Base-by-base conservation (phyloP, 352 stramenopile genomes). In the Phytophthora macrochlamydospora region DNA sequence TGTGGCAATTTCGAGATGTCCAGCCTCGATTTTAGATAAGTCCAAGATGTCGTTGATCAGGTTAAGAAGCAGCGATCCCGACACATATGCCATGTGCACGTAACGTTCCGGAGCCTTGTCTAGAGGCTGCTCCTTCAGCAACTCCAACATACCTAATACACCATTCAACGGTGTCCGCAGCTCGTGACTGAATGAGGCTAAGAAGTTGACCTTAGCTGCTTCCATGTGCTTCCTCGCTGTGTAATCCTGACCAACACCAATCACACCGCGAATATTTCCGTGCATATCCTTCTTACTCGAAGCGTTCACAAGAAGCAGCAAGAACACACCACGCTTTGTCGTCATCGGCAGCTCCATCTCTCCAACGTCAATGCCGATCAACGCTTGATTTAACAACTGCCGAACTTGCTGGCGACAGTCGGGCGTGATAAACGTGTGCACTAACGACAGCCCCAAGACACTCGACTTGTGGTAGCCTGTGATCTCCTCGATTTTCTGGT, bases 41-140 rank as follows among this genome's bases (percentile, higher is more conserved):
- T 98, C 92, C 13, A 98, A 51, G 37, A 98, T 92, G 58, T 98
- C 92, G 53, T 97, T 97, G 64, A 98, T 97, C 35, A 98, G 60
- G 48, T 94, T 94, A 50, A 98, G 78, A 11, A 98, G 59, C n/a
- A 95, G 69, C 14, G 84, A 93, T 1, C 88, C 88, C 0, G 85
- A 94, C 8, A 94, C 86, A 60, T 94, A 94, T 7, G 86, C 86
- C 80, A 94, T 95, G 63, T 95, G 84, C 4, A 94, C 88, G 56
- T 93, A 94, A 38, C 87, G 69, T 55, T 93, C 75, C 0, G 83
- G 73, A 14, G 78, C 67, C 42, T 85, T 83, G 18, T 89, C 81
- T 5, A 95, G 66, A 28, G 91, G 77, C 32, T 92, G 79, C 44
- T 96, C 85, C 32, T 90, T 91, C 51, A 95, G 54, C 31, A 95